Conservation (phyloP, 208 protist species). For the Strigomonas culicis region DNA sequence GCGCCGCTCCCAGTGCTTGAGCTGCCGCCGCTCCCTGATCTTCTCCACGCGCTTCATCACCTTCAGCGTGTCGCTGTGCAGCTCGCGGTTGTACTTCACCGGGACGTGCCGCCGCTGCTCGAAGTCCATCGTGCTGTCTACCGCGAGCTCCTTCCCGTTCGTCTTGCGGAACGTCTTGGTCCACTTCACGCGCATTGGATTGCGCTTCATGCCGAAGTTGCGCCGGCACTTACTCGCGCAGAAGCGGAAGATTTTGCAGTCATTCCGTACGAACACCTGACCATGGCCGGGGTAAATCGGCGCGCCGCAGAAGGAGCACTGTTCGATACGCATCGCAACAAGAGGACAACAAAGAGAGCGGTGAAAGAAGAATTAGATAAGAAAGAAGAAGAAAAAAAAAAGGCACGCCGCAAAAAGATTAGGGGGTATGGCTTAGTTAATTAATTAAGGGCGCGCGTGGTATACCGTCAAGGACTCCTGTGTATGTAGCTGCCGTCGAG, state of each 20-base stretch:
- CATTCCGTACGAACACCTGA: conserved; percentile 99
- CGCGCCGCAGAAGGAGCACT: conserved; percentile 97
- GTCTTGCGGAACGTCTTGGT: conserved; percentile 99
- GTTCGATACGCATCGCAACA: conserved; percentile 95
- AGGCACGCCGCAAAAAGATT: too few species aligned
- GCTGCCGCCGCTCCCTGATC: conserved; percentile 94
- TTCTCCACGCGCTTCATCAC: conserved; percentile 97
- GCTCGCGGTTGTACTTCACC: conserved; percentile 98
- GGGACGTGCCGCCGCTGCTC: conserved; percentile 98
- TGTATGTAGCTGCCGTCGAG: too few species aligned
- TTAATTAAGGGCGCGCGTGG: too few species aligned
- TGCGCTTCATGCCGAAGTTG: conserved; percentile 99
- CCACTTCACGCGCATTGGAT: conserved; percentile 99
- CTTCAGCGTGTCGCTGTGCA: conserved; percentile 93
- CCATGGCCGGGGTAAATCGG: conserved; percentile 99
- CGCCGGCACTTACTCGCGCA: conserved; percentile 99
- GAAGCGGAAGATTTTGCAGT: conserved; percentile 96
- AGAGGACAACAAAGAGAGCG: neutral
- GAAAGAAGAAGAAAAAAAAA: neutral
- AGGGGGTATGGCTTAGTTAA: too few species aligned
- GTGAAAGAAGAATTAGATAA: neutral
- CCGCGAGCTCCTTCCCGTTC: conserved; percentile 97
- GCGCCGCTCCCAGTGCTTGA: conserved; percentile 91
- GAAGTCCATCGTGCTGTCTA: conserved; percentile 99
- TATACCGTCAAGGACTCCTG: too few species aligned